Evolutionary conservation across 2,329 filamentous ascomycete species (phyloP), one percentile per base, ranked within the genome.

Genomic region (Ampelomyces quisqualis): DNA sequence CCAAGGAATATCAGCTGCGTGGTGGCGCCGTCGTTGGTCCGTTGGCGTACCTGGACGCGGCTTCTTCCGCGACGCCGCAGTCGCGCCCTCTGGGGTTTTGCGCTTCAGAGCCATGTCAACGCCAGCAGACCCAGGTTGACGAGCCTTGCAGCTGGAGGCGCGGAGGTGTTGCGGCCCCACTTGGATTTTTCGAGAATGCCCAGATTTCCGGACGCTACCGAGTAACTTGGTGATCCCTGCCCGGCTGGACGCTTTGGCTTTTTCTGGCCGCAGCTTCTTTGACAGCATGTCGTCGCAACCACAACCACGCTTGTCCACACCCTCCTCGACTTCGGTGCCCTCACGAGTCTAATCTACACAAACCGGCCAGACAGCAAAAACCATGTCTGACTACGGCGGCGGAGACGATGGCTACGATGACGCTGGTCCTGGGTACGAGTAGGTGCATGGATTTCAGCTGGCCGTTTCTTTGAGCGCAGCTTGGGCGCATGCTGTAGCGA

Each of bases 361-460:
- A n/a, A 19, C 35, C 15, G 31, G 14, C 18, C 2, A 19, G 34
- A 24, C 4, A 7, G 18, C n/a, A 19, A 32, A 11, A 20, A 59
- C 17, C 23, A 74, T 74, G 72, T 72, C 69, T 48, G 72, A 74
- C 62, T 73, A 71, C 57, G 72, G 70, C 49, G 71, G 68, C 50
- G 69, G 62, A n/a, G n/a, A n/a, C 48, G 71, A 64, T 35, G 61
- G 49, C 34, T 70, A 58, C 45, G 61, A 57, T 30, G 32, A 20
- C 23, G 24, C 17, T 17, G 64, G 56, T 33, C 53, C 53, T 41
- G 63, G 58, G 60, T 55, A 55, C 40, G 63, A 58, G 62, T 65
- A 58, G 39, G 62, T 62, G 22, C 28, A 36, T 49, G 46, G 30
- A 43, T 35, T 51, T 43, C 18, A 10, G n/a, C 26, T 14, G 8